Evolutionary conservation across 176 grass and related monocot species (phyloP).

Genomic region (Microstegium vimineum): DNA sequence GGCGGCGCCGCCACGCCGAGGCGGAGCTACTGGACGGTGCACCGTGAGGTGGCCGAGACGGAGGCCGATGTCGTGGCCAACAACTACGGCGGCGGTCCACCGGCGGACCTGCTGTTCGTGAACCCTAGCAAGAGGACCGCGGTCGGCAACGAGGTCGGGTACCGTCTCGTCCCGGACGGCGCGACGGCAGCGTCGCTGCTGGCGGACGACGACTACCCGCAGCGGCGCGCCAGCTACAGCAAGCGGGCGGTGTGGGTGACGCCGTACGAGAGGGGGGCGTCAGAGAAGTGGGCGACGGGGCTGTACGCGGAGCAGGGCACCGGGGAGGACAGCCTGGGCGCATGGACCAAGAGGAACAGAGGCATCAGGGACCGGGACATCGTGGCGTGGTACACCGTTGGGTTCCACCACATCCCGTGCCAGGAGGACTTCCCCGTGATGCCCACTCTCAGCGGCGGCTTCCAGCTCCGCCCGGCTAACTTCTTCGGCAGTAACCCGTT

Average conservation of each 20-base stretch:
- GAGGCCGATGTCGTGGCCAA: no score
- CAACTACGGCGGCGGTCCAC: no score
- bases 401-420: constrained; percentile 50
- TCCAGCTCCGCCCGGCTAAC: constrained; percentile 39
- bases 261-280: constrained; percentile 50
- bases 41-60: constrained; percentile 39
- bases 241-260: constrained; percentile 73
- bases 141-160: constrained; percentile 63
- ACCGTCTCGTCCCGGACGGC: constrained; percentile 50
- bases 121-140: constrained; percentile 49
- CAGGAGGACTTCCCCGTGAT: constrained; percentile 31
- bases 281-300: background rate
- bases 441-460: no score
- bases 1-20: constrained; percentile 25
- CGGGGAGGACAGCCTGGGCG: background rate
- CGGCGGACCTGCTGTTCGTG: constrained; percentile 42
- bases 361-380: constrained; percentile 46
- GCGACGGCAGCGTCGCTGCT: no score
- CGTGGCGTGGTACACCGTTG: constrained; percentile 50
- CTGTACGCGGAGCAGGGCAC: background rate
- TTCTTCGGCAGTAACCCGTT: constrained; percentile 76
- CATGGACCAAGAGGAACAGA: constrained; percentile 19
- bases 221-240: no score
- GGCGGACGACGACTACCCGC: no score
- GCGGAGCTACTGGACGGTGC: constrained; percentile 68